Conservation (phyloP, 768 basidiomycete genomes). For the Mycena indigotica region DNA sequence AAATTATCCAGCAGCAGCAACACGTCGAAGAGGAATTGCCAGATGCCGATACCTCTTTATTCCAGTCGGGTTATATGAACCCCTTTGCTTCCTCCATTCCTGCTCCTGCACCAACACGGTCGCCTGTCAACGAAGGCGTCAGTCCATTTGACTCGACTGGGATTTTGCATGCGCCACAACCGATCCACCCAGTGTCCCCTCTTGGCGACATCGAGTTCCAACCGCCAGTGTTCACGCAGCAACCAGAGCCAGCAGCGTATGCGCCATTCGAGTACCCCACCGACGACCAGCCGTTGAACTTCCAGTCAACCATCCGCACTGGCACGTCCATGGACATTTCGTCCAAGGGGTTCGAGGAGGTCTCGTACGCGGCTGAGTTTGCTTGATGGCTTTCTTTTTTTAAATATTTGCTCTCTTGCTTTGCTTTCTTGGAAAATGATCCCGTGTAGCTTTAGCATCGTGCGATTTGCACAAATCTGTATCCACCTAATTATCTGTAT, state of each 20-base stretch:
- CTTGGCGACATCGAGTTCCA: conserved; percentile 10
- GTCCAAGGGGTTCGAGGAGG: conserved; percentile 5
- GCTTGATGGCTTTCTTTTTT: not conserved
- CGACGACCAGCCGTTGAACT: conserved; percentile 4
- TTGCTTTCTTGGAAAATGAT: conserved; percentile 7
- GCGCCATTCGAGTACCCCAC: conserved; percentile 21
- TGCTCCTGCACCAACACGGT: not conserved
- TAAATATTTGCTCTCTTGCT: not conserved
- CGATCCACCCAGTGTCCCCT: conserved; percentile 15
- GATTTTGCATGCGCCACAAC: conserved; percentile 21
- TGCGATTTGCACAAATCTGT: not conserved
- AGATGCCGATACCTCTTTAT: conserved; percentile 49
- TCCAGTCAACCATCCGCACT: not conserved
- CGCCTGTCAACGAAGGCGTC: conserved; percentile 12
- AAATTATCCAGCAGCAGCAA: conserved; percentile 50
- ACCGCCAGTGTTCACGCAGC: not conserved
- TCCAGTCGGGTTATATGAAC: conserved; percentile 46
- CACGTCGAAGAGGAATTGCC: conserved; percentile 53
- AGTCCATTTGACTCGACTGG: conserved; percentile 15
- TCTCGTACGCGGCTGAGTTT: conserved; percentile 18
- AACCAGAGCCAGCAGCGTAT: conserved; percentile 5
- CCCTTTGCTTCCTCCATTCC: not conserved
- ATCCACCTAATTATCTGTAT: conserved; percentile 23
- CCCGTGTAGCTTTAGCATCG: conserved; percentile 16
- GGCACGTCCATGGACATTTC: not conserved